Evolutionary conservation across 2,329 filamentous ascomycete genomes (phyloP), one percentile per base, ranked within the genome.

Genomic region (Monilinia laxa): DNA sequence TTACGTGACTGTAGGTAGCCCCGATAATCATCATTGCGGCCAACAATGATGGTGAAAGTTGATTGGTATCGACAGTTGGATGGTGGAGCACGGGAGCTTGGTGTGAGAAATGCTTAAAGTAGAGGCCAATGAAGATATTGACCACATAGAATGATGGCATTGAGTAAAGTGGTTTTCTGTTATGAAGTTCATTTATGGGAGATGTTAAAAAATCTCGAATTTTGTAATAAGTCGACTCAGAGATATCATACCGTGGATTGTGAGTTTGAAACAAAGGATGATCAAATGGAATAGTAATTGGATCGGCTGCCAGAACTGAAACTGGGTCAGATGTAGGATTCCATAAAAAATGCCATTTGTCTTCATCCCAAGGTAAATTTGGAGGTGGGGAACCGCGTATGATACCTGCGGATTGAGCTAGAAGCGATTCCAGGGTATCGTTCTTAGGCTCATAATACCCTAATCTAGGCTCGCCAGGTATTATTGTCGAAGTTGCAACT

Each of bases 71-170:
- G 14, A 74, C 66, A 4, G 72, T 74, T 14, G 71, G 51, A 62
- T 72, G 70, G 59, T 74, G 72, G 10, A 74, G 64, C 3, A 73
- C 71, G 9, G 72, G 72, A 65, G 71, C 72, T 55, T 74, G 72
- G n/a, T 65, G 67, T 20, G 71, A 72, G 51, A 72, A 73, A 40
- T 69, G 64, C 52, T 72, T 57, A 59, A 74, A 74, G 67, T 72
- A 74, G 12, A 74, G 62, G 2, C 67, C 66, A 23, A 74, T 74
- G 35, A 74, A 71, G 14, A 74, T 64, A 49, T 74, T 74, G 12
- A 72, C 63, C 38, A 70, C 56, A 25, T 65, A 65, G 5, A 74
- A 64, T 16, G 69, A 52, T 25, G 72, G 72, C 38, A 74, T 64
- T 7, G 67, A 68, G 35, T 72, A 71, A 12, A 62, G 25, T 12